phyloP scores from a whole-genome alignment of 2,329 filamentous ascomycete genomes.

The Diaporthe batatas region DNA sequence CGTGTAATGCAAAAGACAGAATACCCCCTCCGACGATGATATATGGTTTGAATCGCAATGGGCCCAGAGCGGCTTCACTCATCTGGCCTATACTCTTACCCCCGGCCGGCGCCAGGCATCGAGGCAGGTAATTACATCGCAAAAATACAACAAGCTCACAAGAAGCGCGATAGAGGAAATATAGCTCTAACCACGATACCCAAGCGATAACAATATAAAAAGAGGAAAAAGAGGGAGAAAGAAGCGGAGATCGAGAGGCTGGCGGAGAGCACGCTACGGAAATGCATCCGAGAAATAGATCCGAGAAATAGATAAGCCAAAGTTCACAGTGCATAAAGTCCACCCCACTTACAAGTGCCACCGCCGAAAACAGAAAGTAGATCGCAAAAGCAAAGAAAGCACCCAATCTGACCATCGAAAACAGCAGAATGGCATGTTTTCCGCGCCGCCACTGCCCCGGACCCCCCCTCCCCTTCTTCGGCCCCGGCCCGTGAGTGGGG shows the following conservation, averaged over 20 bases:
- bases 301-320: neutral
- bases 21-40: neutral
- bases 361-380: neutral
- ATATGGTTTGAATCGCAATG: neutral
- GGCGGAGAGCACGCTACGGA: neutral
- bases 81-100: neutral
- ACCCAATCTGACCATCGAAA: neutral
- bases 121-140: neutral
- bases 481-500: constrained; percentile 5
- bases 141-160: too few species aligned
- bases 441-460: neutral
- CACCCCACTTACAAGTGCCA: neutral
- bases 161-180: neutral
- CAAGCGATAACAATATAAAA: neutral
- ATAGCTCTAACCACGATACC: neutral
- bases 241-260: too few species aligned
- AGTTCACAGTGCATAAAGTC: neutral
- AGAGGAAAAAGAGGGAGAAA: neutral
- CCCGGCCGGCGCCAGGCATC: too few species aligned
- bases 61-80: neutral
- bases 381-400: constrained; percentile 21
- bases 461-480: neutral
- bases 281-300: neutral
- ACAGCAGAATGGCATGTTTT: constrained; percentile 4
- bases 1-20: neutral